Conservation (phyloP, 768 basidiomycete genomes). For the Hypholoma fasciculare region DNA sequence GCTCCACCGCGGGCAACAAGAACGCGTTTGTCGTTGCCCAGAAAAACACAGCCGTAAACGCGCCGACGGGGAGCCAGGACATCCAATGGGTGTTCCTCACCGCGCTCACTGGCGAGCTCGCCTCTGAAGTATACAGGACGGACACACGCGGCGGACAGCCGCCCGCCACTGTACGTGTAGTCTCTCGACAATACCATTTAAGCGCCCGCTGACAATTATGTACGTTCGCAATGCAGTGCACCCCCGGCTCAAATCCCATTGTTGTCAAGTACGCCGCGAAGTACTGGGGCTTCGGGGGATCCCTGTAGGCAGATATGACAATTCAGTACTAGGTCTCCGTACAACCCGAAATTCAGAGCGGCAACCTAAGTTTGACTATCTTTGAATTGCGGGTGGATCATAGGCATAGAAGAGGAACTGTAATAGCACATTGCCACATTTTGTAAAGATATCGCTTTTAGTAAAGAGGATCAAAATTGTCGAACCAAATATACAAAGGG, state of each 20-base stretch:
- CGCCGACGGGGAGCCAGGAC: conserved; percentile 37
- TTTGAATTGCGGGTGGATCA: neutral
- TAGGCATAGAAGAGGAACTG: neutral
- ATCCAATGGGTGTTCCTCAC: conserved; percentile 53
- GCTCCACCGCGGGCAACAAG: conserved; percentile 30
- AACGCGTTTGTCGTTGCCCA: conserved; percentile 43
- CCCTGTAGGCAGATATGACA: conserved; percentile 1
- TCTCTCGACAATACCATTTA: neutral
- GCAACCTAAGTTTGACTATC: neutral
- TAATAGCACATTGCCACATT: conserved; percentile 10
- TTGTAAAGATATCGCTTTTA: conserved; percentile 8
- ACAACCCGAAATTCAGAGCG: too few species aligned
- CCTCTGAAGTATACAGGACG: conserved; percentile 46
- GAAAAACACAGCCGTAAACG: conserved; percentile 34
- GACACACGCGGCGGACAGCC: conserved; percentile 53
- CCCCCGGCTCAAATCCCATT: conserved; percentile 34
- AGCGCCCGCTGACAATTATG: neutral
- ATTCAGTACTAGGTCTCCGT: neutral
- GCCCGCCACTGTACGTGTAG: conserved; percentile 36
- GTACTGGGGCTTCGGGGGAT: conserved; percentile 36
- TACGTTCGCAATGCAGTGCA: conserved; percentile 25
- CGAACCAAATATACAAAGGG: neutral
- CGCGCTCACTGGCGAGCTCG: conserved; percentile 42
- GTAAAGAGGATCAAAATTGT: neutral
- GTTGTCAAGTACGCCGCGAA: conserved; percentile 44